These are phyloP conservation scores for Penicillium chermesinum DNA, from an alignment of 495 filamentous ascomycete genomes.

Conservation along the genomic window DNA sequence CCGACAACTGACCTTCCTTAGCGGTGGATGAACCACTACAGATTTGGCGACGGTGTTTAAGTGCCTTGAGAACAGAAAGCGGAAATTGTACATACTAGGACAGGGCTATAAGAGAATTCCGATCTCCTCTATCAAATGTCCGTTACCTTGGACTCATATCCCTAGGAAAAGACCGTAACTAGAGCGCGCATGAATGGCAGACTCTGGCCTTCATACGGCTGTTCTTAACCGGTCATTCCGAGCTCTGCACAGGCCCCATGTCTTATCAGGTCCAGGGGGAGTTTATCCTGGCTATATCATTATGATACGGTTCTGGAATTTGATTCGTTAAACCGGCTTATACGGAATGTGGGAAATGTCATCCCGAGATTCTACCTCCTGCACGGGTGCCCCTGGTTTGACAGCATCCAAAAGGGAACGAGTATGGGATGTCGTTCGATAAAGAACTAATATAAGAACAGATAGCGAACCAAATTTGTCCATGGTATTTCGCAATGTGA, in stretches of 20 bases:
- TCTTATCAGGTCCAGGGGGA: background rate
- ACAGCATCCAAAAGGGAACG: no score
- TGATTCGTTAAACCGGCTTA: background rate
- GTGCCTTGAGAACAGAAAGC: background rate
- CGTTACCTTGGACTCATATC: no score
- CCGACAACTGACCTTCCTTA: conserved; percentile 9
- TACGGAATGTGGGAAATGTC: conserved; percentile 18
- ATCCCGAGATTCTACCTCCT: conserved; percentile 5
- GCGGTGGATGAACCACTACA: conserved; percentile 38
- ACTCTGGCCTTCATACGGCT: no score
- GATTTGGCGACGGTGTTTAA: conserved; percentile 34
- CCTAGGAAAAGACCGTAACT: background rate
- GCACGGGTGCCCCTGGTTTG: conserved; percentile 19
- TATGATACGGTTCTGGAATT: conserved; percentile 8
- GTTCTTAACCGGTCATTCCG: conserved; percentile 11
- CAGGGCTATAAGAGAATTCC: no score
- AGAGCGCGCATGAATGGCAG: no score
- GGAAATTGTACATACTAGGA: no score
- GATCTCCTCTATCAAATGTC: no score
- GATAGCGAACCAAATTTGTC: background rate
- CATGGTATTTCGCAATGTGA: background rate
- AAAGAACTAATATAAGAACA: no score
- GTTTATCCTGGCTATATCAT: conserved; percentile 9
- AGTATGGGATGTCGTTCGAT: no score
- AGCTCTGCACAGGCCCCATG: background rate